Conservation (phyloP, 2,329 filamentous ascomycete genomes). For the Eutypa lata region DNA sequence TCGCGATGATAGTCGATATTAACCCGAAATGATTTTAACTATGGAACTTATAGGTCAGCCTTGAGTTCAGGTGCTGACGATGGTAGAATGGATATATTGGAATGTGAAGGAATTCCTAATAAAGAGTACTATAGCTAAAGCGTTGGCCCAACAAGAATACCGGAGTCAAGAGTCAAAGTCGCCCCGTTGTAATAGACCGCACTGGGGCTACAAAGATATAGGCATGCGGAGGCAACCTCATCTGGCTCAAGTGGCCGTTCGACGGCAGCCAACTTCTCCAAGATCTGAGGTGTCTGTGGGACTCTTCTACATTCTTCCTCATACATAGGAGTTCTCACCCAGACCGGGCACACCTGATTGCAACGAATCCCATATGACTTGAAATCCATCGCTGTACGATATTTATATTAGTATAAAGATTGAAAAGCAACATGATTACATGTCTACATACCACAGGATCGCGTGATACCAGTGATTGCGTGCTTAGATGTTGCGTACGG, state of each 20-base stretch:
- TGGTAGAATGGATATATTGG: too few relatives aligned
- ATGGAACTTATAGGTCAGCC: too few relatives aligned
- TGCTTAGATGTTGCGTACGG: conserved; percentile 25
- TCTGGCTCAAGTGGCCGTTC: conserved; percentile 18
- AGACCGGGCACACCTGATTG: conserved; percentile 16
- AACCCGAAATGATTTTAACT: too few relatives aligned
- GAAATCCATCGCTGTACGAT: conserved; percentile 12
- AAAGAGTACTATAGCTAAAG: too few relatives aligned
- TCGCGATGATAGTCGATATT: too few relatives aligned
- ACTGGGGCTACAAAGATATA: conserved; percentile 17
- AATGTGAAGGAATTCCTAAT: too few relatives aligned
- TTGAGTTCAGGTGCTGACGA: too few relatives aligned
- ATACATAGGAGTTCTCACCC: conserved; percentile 18
- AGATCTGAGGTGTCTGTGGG: conserved; percentile 6
- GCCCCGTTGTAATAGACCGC: conserved; percentile 3
- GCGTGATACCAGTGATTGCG: conserved; percentile 21
- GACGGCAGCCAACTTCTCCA: conserved; percentile 8
- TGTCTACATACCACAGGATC: conserved; percentile 13
- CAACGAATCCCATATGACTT: conserved; percentile 13
- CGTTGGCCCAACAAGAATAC: too few relatives aligned
- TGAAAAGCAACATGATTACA: background rate
- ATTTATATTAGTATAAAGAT: background rate
- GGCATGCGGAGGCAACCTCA: conserved; percentile 17
- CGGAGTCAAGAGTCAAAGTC: background rate
- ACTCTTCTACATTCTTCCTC: conserved; percentile 13